phyloP scores from a whole-genome alignment of 192 early-diverging fungal genomes.

The Martensiomyces pterosporus region DNA sequence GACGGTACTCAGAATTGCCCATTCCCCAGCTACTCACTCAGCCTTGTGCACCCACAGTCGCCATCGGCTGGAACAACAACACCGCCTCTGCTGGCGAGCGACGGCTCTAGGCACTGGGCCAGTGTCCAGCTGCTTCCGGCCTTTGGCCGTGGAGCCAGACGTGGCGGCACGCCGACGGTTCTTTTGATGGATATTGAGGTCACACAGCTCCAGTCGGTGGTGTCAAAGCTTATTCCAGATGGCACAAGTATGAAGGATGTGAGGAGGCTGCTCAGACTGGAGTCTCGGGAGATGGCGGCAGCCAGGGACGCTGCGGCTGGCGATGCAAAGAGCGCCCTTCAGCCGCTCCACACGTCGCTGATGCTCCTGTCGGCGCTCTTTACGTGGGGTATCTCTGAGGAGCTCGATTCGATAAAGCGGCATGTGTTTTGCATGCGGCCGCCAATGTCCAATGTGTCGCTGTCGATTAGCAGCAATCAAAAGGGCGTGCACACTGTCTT shows the following conservation, averaged over 20 bases:
- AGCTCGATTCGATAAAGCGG: slow-evolving; percentile 33
- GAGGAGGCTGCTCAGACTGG: slow-evolving; percentile 10
- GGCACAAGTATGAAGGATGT: slow-evolving; percentile 15
- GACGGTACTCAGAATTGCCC: too few relatives aligned
- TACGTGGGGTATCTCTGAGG: slow-evolving; percentile 32
- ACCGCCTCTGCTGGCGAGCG: background rate
- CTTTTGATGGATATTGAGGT: slow-evolving; percentile 32
- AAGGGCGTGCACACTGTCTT: slow-evolving; percentile 15
- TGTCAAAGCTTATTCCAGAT: slow-evolving; percentile 17
- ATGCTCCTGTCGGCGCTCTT: slow-evolving; percentile 38
- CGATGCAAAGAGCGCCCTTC: background rate
- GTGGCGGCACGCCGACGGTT: slow-evolving; percentile 6
- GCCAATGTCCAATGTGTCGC: slow-evolving; percentile 14
- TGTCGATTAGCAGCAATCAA: slow-evolving; percentile 25
- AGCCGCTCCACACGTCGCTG: slow-evolving; percentile 19
- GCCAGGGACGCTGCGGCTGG: background rate
- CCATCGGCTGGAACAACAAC: background rate
- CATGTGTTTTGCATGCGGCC: slow-evolving; percentile 26
- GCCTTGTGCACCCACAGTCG: background rate
- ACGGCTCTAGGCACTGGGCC: slow-evolving; percentile 9
- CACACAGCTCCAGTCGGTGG: slow-evolving; percentile 19
- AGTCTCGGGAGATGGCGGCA: background rate
- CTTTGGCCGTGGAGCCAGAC: background rate
- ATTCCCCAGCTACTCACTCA: slow-evolving; percentile 4
- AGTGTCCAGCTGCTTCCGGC: slow-evolving; percentile 3